Evolutionary conservation across 2,329 filamentous ascomycete species (phyloP), one percentile per base, ranked within the genome.

Genomic region (Ceratocystis alfenasii): DNA sequence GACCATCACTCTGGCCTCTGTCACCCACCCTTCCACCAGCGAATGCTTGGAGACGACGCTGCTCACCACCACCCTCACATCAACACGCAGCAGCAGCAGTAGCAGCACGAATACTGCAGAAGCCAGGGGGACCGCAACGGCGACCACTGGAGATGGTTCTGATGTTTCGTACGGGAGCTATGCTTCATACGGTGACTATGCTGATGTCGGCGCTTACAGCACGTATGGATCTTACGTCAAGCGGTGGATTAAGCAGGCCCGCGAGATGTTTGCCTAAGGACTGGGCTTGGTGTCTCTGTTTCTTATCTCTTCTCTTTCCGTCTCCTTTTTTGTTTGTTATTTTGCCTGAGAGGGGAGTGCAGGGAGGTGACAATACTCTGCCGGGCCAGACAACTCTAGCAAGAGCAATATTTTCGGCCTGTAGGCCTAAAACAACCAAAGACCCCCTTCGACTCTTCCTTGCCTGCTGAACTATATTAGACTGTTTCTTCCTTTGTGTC

Each of bases 121-220:
- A 41, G 63, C 28, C 17, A 62, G 46, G 46, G 28, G n/a, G 20
- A 15, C 44, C 12, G 12, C 41, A 20, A 30, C 53, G 12, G 10
- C 41, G 5, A 8, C 57, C 7, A 33, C 30, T 7, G 30, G 6
- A 33, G 30, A 33, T 22, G 41, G 28, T 17, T 25, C 3, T 17
- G 57, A 45, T 15, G 59, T 45, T n/a, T 44, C 57, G 33, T 62
- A 65, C 44, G 57, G 46, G 28, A 55, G 10, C 17, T 65, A 65
- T 53, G 62, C 50, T 28, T 61, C 62, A 15, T 67, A 67, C 50
- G 62, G 65, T 5, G 65, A 66, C 12, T 66, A 66, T 36, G 17
- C 41, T n/a, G 61, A 66, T 41, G n/a, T 64, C 10, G 50, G 50
- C 10, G 12, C 22, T 15, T 63, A 66, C 36, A 36, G 25, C 55